Evolutionary conservation across 768 basidiomycete genomes (phyloP).

Genomic region (Coprinellus aureogranulatus): DNA sequence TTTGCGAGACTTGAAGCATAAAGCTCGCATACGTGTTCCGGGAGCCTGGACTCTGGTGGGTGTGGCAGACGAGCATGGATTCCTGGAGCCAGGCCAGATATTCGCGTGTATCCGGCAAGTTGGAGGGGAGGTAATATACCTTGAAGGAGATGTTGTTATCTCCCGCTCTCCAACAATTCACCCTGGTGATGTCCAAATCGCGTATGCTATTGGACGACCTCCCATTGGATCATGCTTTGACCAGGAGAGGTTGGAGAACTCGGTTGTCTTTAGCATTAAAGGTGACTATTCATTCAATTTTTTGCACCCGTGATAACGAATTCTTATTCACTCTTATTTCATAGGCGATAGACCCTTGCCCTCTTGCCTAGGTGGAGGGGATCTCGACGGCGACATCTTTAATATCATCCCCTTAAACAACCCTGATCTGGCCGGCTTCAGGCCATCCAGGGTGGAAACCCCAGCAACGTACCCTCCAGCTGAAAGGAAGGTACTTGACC

Average conservation of each 20-base stretch:
- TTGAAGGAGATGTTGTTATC: constrained; percentile 54
- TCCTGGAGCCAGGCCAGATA: constrained; percentile 52
- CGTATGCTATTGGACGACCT: constrained; percentile 55
- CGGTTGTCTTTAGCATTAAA: constrained; percentile 60
- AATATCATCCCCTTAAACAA: constrained; percentile 46
- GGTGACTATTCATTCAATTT: constrained; percentile 35
- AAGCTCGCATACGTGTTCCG: constrained; percentile 66
- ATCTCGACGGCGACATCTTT: constrained; percentile 65
- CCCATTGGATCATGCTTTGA: constrained; percentile 51
- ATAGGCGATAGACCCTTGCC: constrained; percentile 59
- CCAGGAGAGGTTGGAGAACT: constrained; percentile 53
- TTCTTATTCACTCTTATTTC: not conserved
- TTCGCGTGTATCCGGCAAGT: constrained; percentile 56
- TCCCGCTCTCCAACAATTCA: constrained; percentile 69
- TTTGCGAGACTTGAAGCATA: constrained; percentile 62
- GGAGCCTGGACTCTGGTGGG: constrained; percentile 68
- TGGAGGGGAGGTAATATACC: constrained; percentile 38
- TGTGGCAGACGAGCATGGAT: constrained; percentile 61
- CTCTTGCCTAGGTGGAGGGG: constrained; percentile 65
- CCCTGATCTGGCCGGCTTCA: constrained; percentile 31
- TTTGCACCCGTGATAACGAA: no score
- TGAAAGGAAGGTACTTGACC: constrained; percentile 39
- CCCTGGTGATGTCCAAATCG: constrained; percentile 65
- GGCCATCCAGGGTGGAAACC: constrained; percentile 27
- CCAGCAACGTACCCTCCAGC: constrained; percentile 49